phyloP scores from a whole-genome alignment of 768 basidiomycete species.

The Pleurotus sapidus region DNA sequence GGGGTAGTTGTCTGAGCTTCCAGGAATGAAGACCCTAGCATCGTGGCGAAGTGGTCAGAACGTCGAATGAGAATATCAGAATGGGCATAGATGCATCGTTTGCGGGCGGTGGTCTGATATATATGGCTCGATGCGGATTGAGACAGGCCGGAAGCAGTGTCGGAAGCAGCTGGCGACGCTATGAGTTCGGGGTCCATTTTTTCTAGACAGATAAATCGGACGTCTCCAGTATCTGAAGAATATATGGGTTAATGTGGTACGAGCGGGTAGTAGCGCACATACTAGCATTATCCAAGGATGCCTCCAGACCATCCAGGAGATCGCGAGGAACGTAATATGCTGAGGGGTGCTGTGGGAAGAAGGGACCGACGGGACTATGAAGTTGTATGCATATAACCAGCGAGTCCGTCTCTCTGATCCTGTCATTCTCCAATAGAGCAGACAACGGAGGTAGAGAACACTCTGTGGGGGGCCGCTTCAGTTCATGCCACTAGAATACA shows the following conservation, averaged over 20 bases:
- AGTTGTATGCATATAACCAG: conserved; percentile 76
- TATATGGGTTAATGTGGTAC: neutral
- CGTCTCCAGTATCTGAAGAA: conserved; percentile 65
- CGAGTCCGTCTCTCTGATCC: conserved; percentile 61
- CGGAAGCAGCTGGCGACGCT: conserved; percentile 20
- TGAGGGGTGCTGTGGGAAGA: conserved; percentile 65
- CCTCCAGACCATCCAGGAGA: conserved; percentile 66
- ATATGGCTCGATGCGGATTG: conserved; percentile 40
- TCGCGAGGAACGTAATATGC: conserved; percentile 64
- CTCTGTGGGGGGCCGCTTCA: conserved; percentile 31
- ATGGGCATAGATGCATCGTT: conserved; percentile 75
- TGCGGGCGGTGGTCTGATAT: conserved; percentile 56
- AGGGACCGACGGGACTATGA: conserved; percentile 55
- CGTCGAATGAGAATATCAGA: conserved; percentile 70
- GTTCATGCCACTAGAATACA: neutral
- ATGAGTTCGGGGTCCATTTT: conserved; percentile 26
- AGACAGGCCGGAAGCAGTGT: conserved; percentile 29
- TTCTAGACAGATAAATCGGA: conserved; percentile 74
- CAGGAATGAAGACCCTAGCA: conserved; percentile 70
- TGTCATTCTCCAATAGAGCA: conserved; percentile 52
- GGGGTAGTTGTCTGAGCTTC: conserved; percentile 41
- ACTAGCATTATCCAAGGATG: conserved; percentile 73
- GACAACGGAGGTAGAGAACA: conserved; percentile 64
- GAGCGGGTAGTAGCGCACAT: conserved; percentile 18
- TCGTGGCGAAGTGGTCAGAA: conserved; percentile 79